Evolutionary conservation across 2,329 filamentous ascomycete species (phyloP), one percentile per base, ranked within the genome.

Genomic region (Mycocentrospora acerina): DNA sequence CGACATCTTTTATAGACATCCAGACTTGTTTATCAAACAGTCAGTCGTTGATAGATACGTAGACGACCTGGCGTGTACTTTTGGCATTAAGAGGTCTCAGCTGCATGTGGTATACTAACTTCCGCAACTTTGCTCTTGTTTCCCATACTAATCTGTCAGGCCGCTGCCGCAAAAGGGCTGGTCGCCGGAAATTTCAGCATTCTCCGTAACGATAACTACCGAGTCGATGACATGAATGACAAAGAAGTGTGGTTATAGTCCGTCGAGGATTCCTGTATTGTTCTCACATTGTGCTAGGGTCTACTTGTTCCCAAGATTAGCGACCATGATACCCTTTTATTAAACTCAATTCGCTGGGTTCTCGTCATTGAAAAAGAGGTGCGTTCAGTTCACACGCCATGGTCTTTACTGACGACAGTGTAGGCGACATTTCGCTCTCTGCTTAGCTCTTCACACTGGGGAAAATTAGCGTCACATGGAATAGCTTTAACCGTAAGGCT

Each of bases 291-390:
- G 4, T 15, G 2, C 18, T 1, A 86, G 78, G 84, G 85, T 1
- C 68, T 77, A 4, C 67, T 84, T 0, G 71, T 91, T 7, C 85
- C 86, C 0, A 69, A 70, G 6, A 50, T 74, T 2, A 70, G 68
- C 33, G 72, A 75, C 0, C 71, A 83, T 10, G 66, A 73, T 0
- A 59, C 58, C 2, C 52, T 87, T 2, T 64, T 80, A 26, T 62
- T 83, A n/a, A 60, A 62, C 0, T 42, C 55, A 1, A 66, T 77
- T 2, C 70, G 71, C 37, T 90, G 84, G 85, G 70, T 90, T 29
- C 68, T 91, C 0, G 77, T 91, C 0, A 77, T 91, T 35, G 88
- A 93, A 59, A 91, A 93, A 67, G 88, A 93, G 72, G 85, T 81
- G 49, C 40, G 63, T 19, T 14, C 7, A 32, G 12, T 14, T 28